Conservation (phyloP, 139 green algal species). For the Asterochloris sp. region DNA sequence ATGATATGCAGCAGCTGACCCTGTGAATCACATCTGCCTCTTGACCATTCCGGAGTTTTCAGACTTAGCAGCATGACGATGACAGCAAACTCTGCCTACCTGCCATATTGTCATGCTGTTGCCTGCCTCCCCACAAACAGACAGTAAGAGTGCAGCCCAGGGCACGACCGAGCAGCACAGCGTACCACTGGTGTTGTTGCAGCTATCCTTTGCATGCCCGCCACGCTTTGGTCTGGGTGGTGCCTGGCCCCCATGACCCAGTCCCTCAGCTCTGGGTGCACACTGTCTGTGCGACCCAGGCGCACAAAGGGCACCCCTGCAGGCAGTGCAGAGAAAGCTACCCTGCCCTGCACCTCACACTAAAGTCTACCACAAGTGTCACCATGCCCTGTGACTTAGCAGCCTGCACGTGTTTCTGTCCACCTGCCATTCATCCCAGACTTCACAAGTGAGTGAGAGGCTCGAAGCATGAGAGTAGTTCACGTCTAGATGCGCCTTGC, state of each 20-base stretch:
- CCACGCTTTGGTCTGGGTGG: constrained; percentile 33
- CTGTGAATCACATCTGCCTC: too few relatives aligned
- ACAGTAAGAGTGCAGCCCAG: background rate
- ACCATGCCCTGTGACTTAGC: too few relatives aligned
- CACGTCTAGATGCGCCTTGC: too few relatives aligned
- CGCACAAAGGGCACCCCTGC: constrained; percentile 51
- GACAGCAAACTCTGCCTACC: background rate
- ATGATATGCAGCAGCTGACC: too few relatives aligned
- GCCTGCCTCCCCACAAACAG: background rate
- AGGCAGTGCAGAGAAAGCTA: background rate
- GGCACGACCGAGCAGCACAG: background rate
- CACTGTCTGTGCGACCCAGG: constrained; percentile 50
- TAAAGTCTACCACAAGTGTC: too few relatives aligned
- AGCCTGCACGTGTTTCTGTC: too few relatives aligned
- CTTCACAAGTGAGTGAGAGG: too few relatives aligned
- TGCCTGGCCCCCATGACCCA: constrained; percentile 50
- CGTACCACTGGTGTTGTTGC: constrained; percentile 27
- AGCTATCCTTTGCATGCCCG: constrained; percentile 15
- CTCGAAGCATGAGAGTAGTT: too few relatives aligned
- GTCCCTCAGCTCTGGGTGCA: constrained; percentile 52
- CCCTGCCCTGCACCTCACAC: too few relatives aligned
- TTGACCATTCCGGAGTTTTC: too few relatives aligned
- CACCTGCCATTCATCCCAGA: too few relatives aligned
- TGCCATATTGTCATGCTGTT: background rate
- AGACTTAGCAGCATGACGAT: too few relatives aligned